phyloP scores from a whole-genome alignment of 768 basidiomycete genomes.

The Strobilomyces echinocephalus region DNA sequence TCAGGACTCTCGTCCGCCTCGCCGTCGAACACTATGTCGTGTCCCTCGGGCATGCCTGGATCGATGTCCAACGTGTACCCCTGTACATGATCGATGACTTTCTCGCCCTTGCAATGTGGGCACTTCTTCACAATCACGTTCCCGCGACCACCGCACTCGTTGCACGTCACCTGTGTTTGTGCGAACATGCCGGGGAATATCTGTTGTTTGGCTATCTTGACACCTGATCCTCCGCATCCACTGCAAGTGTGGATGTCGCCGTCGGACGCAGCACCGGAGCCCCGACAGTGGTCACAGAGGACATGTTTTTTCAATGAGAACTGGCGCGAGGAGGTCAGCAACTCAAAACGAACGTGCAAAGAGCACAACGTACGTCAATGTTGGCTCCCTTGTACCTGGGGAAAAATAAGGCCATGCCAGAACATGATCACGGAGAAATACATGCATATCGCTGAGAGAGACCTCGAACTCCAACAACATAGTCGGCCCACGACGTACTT shows the following conservation, averaged over 20 bases:
- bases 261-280: slow-evolving; percentile 89
- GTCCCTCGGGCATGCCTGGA: slow-evolving; percentile 87
- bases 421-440: slow-evolving; percentile 2
- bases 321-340: slow-evolving; percentile 37
- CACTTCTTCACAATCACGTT: slow-evolving; percentile 73
- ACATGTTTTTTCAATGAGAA: slow-evolving; percentile 90
- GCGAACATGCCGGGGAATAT: slow-evolving; percentile 98
- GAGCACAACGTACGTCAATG: slow-evolving; percentile 60
- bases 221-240: slow-evolving; percentile 78
- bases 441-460: slow-evolving; percentile 76
- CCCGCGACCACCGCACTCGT: slow-evolving; percentile 82
- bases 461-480: slow-evolving; percentile 83
- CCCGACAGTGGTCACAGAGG: slow-evolving; percentile 95
- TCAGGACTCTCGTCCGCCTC: slow-evolving; percentile 95
- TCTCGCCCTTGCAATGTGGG: slow-evolving; percentile 75
- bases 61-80: slow-evolving; percentile 82
- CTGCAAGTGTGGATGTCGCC: slow-evolving; percentile 83
- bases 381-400: slow-evolving; percentile 76
- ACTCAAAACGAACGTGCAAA: not conserved
- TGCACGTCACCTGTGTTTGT: slow-evolving; percentile 78
- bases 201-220: slow-evolving; percentile 81
- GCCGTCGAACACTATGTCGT: slow-evolving; percentile 91
- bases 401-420: slow-evolving; percentile 2
- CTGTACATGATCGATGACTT: slow-evolving; percentile 76
- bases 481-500: slow-evolving; percentile 70